These are phyloP conservation scores for Chrysanthemum lavandulifolium DNA, from an alignment of 129 eudicot species.

Conservation along the genomic window DNA sequence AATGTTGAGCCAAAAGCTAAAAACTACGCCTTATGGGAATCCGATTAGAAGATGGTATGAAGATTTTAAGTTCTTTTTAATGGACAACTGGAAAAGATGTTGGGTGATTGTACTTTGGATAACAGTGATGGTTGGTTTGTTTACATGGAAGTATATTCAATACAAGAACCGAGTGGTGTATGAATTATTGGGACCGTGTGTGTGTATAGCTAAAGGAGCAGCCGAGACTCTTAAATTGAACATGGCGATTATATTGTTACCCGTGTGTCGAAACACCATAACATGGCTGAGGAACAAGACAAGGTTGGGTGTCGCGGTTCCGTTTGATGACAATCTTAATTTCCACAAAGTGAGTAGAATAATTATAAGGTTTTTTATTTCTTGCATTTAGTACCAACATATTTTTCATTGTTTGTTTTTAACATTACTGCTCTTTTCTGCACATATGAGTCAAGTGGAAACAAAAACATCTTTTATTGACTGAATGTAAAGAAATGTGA, in stretches of 20 bases:
- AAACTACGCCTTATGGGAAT: slow-evolving; percentile 38
- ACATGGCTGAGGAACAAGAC: slow-evolving; percentile 92
- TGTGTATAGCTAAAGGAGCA: slow-evolving; percentile 84
- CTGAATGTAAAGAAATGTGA: too few species aligned
- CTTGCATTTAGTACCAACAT: too few species aligned
- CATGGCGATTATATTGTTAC: slow-evolving; percentile 82
- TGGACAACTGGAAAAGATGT: slow-evolving; percentile 80
- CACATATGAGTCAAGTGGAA: too few species aligned
- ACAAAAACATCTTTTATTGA: too few species aligned
- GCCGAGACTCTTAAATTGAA: slow-evolving; percentile 88
- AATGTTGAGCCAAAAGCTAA: slow-evolving; percentile 64
- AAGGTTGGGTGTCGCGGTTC: slow-evolving; percentile 51
- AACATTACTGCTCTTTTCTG: too few species aligned
- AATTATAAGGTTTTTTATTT: too few species aligned
- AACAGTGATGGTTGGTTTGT: slow-evolving; percentile 57
- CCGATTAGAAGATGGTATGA: slow-evolving; percentile 40
- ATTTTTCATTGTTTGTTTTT: too few species aligned
- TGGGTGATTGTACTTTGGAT: slow-evolving; percentile 88
- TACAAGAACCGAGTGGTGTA: slow-evolving; percentile 52
- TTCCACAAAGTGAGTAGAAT: slow-evolving; percentile 72
- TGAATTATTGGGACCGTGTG: slow-evolving; percentile 67
- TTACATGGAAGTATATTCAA: slow-evolving; percentile 65
- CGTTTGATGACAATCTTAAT: slow-evolving; percentile 84
- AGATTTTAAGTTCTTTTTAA: slow-evolving; percentile 53
- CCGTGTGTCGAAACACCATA: slow-evolving; percentile 83